These are phyloP conservation scores for Skeletonema costatum DNA, from an alignment of 108 stramenopile genomes.

Conservation along the genomic window DNA sequence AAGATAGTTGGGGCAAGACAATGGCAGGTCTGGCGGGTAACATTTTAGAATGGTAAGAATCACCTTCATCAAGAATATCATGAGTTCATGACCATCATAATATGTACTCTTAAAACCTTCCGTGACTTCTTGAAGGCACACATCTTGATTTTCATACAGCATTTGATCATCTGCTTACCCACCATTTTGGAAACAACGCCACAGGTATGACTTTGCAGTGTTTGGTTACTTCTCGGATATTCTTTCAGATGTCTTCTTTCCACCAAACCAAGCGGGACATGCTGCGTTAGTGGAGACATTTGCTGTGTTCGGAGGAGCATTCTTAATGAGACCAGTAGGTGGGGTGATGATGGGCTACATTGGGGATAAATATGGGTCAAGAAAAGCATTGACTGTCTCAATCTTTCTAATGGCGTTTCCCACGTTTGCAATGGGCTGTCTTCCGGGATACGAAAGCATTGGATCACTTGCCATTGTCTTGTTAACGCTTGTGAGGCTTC, in stretches of 20 bases:
- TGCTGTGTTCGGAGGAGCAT: conserved; percentile 57
- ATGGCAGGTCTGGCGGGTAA: conserved; percentile 42
- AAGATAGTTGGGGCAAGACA: conserved; percentile 15
- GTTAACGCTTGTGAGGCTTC: conserved; percentile 35
- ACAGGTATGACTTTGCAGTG: conserved; percentile 52
- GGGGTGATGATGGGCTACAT: conserved; percentile 45
- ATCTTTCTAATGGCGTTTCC: conserved; percentile 49
- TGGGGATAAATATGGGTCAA: conserved; percentile 44
- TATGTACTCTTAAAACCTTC: too few relatives aligned
- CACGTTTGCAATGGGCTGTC: conserved; percentile 46
- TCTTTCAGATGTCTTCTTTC: conserved; percentile 49
- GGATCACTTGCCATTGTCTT: conserved; percentile 37
- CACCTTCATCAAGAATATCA: not conserved
- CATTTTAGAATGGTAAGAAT: conserved; percentile 42
- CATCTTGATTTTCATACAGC: not conserved
- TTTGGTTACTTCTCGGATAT: conserved; percentile 56
- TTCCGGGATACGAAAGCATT: conserved; percentile 35
- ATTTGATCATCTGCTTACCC: not conserved
- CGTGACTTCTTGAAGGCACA: too few relatives aligned
- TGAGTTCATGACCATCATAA: too few relatives aligned
- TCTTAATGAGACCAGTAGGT: conserved; percentile 46
- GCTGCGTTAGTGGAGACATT: conserved; percentile 43
- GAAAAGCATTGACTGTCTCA: conserved; percentile 32
- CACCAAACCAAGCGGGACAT: conserved; percentile 41
- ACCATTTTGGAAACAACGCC: not conserved